Conservation (phyloP, 108 stramenopile species). For the Pseudonitzschia delicatissima region DNA sequence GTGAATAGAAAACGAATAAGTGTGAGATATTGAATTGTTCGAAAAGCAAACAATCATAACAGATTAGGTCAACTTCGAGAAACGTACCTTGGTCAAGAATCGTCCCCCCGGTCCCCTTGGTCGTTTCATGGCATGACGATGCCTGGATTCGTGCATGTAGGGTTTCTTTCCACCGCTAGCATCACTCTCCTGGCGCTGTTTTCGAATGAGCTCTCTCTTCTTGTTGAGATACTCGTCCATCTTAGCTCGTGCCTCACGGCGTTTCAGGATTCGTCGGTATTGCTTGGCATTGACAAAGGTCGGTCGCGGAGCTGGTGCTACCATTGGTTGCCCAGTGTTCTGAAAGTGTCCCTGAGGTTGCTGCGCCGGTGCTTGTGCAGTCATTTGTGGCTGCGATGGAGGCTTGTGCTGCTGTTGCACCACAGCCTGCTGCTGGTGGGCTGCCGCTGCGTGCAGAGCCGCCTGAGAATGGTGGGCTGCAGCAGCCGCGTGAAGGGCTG, state of each 20-base stretch:
- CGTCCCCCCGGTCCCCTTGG: constrained; percentile 83
- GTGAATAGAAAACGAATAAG: too few species aligned
- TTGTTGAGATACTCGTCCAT: constrained; percentile 58
- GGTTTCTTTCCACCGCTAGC: constrained; percentile 39
- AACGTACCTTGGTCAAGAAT: constrained; percentile 77
- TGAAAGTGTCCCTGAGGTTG: constrained; percentile 17
- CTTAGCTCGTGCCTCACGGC: constrained; percentile 72
- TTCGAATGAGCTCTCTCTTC: constrained; percentile 15
- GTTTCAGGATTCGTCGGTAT: constrained; percentile 74
- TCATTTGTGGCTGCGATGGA: constrained; percentile 8
- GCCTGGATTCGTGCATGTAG: constrained; percentile 79
- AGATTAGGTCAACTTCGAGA: too few species aligned
- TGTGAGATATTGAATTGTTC: not conserved
- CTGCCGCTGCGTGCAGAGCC: not conserved
- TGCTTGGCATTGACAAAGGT: constrained; percentile 88
- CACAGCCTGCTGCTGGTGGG: not conserved
- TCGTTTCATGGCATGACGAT: constrained; percentile 80
- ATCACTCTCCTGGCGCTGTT: constrained; percentile 24
- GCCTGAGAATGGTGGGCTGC: not conserved
- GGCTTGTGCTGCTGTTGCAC: constrained; percentile 2
- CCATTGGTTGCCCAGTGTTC: constrained; percentile 7
- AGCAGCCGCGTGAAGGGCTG: not conserved
- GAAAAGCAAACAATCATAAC: not conserved
- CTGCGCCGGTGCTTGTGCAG: constrained; percentile 10
- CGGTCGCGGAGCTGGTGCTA: constrained; percentile 39